Conservation (phyloP, 495 filamentous ascomycete genomes). For the Pyronema domesticum region DNA sequence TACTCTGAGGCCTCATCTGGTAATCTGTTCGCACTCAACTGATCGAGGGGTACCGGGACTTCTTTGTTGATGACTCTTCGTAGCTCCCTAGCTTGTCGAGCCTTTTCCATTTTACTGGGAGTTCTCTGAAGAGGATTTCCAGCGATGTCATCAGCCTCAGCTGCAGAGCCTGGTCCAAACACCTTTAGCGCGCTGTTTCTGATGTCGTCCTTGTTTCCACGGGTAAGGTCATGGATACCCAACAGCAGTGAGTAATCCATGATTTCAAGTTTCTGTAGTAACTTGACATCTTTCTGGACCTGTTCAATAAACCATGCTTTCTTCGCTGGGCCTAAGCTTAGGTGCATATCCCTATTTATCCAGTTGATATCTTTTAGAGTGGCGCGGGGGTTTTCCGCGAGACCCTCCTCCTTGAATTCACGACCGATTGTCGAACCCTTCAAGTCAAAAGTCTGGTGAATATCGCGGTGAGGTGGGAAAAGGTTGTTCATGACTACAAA, state of each 20-base stretch:
- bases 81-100: conserved; percentile 78
- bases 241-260: conserved; percentile 98
- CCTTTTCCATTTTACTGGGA: conserved; percentile 83
- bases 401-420: conserved; percentile 73
- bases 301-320: conserved; percentile 75
- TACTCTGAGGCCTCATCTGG: conserved; percentile 44
- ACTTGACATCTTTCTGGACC: conserved; percentile 64
- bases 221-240: conserved; percentile 75
- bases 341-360: conserved; percentile 64
- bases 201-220: conserved; percentile 87
- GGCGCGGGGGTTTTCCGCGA: conserved; percentile 74
- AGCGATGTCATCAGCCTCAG: conserved; percentile 37
- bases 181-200: conserved; percentile 89
- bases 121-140: conserved; percentile 60
- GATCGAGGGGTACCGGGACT: conserved; percentile 75
- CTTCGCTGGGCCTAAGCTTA: conserved; percentile 77
- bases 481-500: conserved; percentile 99
- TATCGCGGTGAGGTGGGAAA: conserved; percentile 92
- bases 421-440: conserved; percentile 95
- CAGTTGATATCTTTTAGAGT: conserved; percentile 96
- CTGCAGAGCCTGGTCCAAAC: conserved; percentile 68
- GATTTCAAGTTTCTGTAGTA: conserved; percentile 75
- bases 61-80: conserved; percentile 83
- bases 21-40: conserved; percentile 60
- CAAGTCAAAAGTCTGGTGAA: conserved; percentile 89